Evolutionary conservation across 192 early-diverging fungal genomes (phyloP).

Genomic region (Rhizoclosmatium sp.): DNA sequence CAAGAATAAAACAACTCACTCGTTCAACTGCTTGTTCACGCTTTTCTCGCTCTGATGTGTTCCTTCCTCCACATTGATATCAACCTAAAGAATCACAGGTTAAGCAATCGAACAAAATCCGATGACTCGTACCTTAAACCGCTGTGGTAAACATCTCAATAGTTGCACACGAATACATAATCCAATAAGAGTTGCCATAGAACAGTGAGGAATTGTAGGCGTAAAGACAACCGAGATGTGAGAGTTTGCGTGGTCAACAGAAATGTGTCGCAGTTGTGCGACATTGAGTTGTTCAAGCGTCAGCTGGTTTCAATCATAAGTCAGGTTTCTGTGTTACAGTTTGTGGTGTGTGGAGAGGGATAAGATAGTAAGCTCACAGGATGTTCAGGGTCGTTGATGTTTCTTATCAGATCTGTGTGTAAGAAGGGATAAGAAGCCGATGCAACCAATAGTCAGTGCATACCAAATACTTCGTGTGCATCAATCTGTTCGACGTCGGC

Average conservation of each 20-base stretch:
- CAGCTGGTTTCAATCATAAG: constrained; percentile 48
- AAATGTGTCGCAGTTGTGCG: constrained; percentile 84
- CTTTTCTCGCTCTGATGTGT: constrained; percentile 95
- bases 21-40: constrained; percentile 99
- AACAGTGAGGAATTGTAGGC: constrained; percentile 98
- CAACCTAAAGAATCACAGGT: constrained; percentile 59
- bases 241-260: constrained; percentile 74
- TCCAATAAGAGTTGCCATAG: constrained; percentile 98
- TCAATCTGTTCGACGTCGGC: constrained; percentile 78
- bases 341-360: neutral
- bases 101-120: neutral
- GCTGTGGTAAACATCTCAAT: constrained; percentile 82
- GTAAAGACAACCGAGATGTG: constrained; percentile 87
- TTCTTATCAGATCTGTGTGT: constrained; percentile 80
- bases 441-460: neutral
- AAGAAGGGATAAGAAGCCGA: constrained; percentile 2
- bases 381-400: constrained; percentile 98
- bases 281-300: constrained; percentile 98
- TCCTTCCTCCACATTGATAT: constrained; percentile 88
- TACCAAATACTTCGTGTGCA: constrained; percentile 88
- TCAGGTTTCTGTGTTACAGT: neutral
- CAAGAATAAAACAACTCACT: constrained; percentile 45
- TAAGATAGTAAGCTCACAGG: constrained; percentile 56
- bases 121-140: constrained; percentile 76
- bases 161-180: constrained; percentile 95